Percentiles rank a stretch among this genome's conserved stretches.
Evolutionary conservation across 441 rosid species (phyloP).

Genomic region (Sinapis alba): DNA sequence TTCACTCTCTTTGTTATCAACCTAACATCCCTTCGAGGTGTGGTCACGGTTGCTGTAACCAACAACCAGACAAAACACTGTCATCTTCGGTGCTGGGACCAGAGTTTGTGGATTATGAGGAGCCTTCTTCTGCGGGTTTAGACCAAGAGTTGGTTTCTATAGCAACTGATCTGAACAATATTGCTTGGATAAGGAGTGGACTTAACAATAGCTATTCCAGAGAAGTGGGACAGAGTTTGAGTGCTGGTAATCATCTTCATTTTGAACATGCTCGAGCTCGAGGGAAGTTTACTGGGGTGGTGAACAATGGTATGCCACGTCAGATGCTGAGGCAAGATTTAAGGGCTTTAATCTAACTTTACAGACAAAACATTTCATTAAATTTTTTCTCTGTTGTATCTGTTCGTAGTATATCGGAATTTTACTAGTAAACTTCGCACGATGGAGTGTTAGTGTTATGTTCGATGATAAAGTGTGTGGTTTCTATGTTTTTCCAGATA

Average conservation of each 20-base stretch:
- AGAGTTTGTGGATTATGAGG: slow-evolving; percentile 81
- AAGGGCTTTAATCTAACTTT: slow-evolving; percentile 18
- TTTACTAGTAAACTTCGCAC: background rate
- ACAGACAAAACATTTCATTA: background rate
- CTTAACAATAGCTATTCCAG: slow-evolving; percentile 39
- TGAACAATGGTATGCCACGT: slow-evolving; percentile 21
- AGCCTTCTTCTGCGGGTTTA: slow-evolving; percentile 44
- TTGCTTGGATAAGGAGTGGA: slow-evolving; percentile 75
- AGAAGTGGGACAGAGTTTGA: slow-evolving; percentile 25
- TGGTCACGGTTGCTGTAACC: slow-evolving; percentile 68
- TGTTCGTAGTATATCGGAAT: slow-evolving; percentile 4
- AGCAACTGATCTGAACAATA: slow-evolving; percentile 78
- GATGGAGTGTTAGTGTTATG: background rate
- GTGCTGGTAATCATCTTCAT: background rate
- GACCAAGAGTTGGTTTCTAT: slow-evolving; percentile 65
- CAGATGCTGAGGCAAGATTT: slow-evolving; percentile 19
- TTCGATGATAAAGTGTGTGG: background rate
- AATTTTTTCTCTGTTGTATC: slow-evolving; percentile 1
- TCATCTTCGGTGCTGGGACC: slow-evolving; percentile 60
- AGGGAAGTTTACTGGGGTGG: slow-evolving; percentile 11
- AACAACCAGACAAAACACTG: slow-evolving; percentile 14
- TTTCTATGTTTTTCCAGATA: background rate
- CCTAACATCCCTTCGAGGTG: slow-evolving; percentile 59
- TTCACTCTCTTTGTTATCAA: slow-evolving; percentile 55
- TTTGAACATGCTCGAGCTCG: slow-evolving; percentile 6